phyloP scores from a whole-genome alignment of 148 eudicot genomes.

The Diospyros lotus region DNA sequence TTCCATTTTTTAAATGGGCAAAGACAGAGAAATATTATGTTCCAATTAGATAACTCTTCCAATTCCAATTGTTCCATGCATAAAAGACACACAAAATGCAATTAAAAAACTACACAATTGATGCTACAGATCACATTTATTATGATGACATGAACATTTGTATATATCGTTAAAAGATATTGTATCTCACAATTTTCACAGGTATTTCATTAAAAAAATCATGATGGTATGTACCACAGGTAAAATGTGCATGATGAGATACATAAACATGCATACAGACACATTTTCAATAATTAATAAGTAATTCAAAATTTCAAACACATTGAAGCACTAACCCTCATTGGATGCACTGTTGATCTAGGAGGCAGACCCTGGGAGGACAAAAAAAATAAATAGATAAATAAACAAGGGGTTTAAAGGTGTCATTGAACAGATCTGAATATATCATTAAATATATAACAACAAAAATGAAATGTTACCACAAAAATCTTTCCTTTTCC shows the following conservation, averaged over 20 bases:
- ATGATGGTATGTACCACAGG: too few relatives aligned
- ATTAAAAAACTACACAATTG: background rate
- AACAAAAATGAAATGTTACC: background rate
- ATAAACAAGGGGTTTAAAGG: background rate
- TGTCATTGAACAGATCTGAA: background rate
- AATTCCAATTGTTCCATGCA: background rate
- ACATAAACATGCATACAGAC: too few relatives aligned
- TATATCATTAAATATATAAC: background rate
- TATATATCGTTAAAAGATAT: background rate
- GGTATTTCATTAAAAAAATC: too few relatives aligned
- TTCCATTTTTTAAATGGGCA: background rate
- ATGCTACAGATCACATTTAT: background rate
- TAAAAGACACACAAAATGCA: background rate
- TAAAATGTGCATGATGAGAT: too few relatives aligned
- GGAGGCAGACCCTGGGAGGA: conserved; percentile 88
- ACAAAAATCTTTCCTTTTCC: background rate
- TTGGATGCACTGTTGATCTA: conserved; percentile 95
- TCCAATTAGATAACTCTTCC: background rate
- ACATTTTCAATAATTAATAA: too few relatives aligned
- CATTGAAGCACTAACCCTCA: conserved; percentile 71
- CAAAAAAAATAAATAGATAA: background rate
- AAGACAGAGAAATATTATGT: background rate
- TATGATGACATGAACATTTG: background rate
- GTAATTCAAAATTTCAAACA: background rate
- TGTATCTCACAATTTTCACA: background rate